Evolutionary conservation across 2,329 filamentous ascomycete genomes (phyloP).

Genomic region (Xylaria sp.): DNA sequence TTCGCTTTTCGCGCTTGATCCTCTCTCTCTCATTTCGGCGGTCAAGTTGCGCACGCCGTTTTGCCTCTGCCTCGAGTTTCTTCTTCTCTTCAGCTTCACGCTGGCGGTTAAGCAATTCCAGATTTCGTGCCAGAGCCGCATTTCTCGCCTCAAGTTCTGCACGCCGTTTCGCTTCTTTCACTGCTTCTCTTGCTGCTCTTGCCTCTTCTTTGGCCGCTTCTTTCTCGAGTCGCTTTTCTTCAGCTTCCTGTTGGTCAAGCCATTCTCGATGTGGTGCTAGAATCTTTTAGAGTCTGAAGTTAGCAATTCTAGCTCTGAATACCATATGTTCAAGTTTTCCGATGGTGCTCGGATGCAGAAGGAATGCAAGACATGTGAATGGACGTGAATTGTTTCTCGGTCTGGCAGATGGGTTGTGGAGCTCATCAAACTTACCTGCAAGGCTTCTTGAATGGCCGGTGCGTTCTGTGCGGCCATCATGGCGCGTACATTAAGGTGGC

Average conservation of each 20-base stretch:
- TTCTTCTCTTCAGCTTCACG: background rate
- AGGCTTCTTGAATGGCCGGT: slow-evolving; percentile 1
- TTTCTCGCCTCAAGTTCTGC: too few relatives aligned
- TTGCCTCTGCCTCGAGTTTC: background rate
- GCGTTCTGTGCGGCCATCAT: background rate
- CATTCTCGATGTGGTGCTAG: slow-evolving; percentile 1
- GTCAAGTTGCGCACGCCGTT: background rate
- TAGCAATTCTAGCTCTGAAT: background rate
- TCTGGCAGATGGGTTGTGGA: background rate
- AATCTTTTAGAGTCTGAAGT: background rate
- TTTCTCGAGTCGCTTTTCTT: background rate
- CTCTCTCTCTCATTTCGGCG: background rate
- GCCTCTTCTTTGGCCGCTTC: too few relatives aligned
- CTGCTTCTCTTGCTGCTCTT: too few relatives aligned
- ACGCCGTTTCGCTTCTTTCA: too few relatives aligned
- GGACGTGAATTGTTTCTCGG: too few relatives aligned
- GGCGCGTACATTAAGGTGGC: too few relatives aligned
- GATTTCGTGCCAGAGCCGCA: background rate
- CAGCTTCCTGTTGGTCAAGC: slow-evolving; percentile 9
- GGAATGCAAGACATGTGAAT: background rate
- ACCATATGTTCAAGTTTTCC: background rate
- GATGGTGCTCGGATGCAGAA: background rate
- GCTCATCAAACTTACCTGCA: slow-evolving; percentile 12
- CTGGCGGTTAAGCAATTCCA: slow-evolving; percentile 7
- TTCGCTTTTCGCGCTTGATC: background rate